phyloP scores from a whole-genome alignment of 2,329 filamentous ascomycete genomes.

The Phialophora chinensis region DNA sequence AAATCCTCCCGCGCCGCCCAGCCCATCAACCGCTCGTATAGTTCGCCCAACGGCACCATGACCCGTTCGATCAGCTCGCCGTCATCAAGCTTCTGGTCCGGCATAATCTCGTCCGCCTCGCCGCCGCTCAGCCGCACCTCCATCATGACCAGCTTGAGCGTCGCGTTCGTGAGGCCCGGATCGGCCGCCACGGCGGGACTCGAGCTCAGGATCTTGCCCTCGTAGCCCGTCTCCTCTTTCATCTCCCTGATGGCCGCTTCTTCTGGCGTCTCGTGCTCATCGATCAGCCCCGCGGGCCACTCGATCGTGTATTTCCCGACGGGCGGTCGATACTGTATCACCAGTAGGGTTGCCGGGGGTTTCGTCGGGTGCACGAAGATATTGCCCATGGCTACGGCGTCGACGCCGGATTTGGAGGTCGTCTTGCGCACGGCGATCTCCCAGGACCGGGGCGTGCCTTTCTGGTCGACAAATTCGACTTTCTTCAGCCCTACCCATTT shows the following conservation, averaged over 20 bases:
- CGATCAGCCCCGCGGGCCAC: slow-evolving; percentile 66
- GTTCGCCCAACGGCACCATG: slow-evolving; percentile 61
- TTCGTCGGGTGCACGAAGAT: slow-evolving; percentile 56
- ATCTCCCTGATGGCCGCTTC: slow-evolving; percentile 64
- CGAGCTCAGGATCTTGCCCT: slow-evolving; percentile 60
- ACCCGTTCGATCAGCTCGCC: slow-evolving; percentile 68
- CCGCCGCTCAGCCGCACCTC: slow-evolving; percentile 60
- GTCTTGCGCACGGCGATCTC: slow-evolving; percentile 50
- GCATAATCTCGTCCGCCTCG: slow-evolving; percentile 54
- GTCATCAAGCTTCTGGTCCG: slow-evolving; percentile 65
- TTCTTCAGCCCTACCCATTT: slow-evolving; percentile 51
- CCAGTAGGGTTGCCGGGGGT: slow-evolving; percentile 55
- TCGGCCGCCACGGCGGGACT: slow-evolving; percentile 72
- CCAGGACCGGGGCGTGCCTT: slow-evolving; percentile 33
- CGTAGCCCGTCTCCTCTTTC: slow-evolving; percentile 67
- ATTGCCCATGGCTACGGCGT: slow-evolving; percentile 64
- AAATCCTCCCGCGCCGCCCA: slow-evolving; percentile 30
- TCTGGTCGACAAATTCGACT: slow-evolving; percentile 39
- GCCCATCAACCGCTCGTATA: slow-evolving; percentile 58
- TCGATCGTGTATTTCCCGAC: slow-evolving; percentile 64
- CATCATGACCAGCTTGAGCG: slow-evolving; percentile 67
- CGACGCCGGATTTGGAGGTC: slow-evolving; percentile 62
- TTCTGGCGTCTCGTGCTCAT: slow-evolving; percentile 61
- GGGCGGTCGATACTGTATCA: slow-evolving; percentile 65
- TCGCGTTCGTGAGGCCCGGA: slow-evolving; percentile 65